Percentiles rank a stretch among this genome's conserved stretches.
phyloP scores from a whole-genome alignment of 2,329 filamentous ascomycete genomes.

The Aspergillus intermedius region DNA sequence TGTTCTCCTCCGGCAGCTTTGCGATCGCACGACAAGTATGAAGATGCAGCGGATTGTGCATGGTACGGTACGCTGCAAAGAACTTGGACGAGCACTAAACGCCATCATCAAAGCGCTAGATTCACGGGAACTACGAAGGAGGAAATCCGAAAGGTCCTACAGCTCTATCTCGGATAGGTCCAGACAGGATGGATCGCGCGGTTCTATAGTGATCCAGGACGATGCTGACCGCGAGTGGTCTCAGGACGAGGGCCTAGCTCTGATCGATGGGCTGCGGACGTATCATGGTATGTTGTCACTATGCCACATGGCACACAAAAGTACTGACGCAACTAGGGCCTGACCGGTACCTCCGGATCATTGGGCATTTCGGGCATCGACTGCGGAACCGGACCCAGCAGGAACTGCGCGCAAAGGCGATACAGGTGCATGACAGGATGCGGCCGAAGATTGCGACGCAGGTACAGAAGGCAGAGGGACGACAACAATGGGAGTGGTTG shows the following conservation, averaged over 20 bases:
- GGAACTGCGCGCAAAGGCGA: conserved; percentile 15
- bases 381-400: conserved; percentile 10
- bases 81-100: conserved; percentile 6
- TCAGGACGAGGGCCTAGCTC: conserved; percentile 13
- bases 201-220: not conserved
- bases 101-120: conserved; percentile 9
- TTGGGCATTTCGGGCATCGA: conserved; percentile 9
- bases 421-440: conserved; percentile 6
- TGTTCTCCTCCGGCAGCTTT: conserved; percentile 9
- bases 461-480: conserved; percentile 13
- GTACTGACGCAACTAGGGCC: conserved; percentile 5
- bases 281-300: conserved; percentile 12
- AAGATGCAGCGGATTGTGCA: conserved; percentile 4
- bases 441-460: conserved; percentile 5
- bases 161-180: not conserved
- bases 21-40: conserved; percentile 10
- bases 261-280: conserved; percentile 20
- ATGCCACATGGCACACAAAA: not conserved
- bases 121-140: not conserved
- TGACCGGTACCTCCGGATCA: conserved; percentile 22
- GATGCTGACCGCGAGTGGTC: conserved; percentile 13
- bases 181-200: not conserved
- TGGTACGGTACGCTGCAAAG: conserved; percentile 2
- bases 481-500: conserved; percentile 16
- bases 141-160: not conserved